Base-by-base conservation (phyloP, 2,329 filamentous ascomycete genomes). In the Xylariaceae sp. region DNA sequence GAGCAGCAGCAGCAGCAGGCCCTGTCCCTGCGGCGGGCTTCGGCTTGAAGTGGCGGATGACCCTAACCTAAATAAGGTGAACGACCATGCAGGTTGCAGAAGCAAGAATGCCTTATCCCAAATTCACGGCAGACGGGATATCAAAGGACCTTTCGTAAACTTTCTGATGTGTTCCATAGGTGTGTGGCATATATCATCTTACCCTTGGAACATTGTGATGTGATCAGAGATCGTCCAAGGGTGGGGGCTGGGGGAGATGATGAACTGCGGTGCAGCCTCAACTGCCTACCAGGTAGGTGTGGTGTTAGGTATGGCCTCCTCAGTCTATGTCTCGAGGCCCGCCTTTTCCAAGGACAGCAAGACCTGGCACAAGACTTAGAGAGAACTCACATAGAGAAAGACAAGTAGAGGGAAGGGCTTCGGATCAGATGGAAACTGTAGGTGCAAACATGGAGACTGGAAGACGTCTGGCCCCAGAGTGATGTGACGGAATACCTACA, bases 191-290 rank as follows among this genome's bases (percentile, higher is more conserved):
- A 44, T 54, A 61, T 54, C 35, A 52, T 52, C 37, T 13, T 42
- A 60, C 51, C 35, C 56, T 48, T 53, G 59, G 54, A 53, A 57
- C 42, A 49, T 47, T 6, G 57, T 56, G 56, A 63, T 59, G 49
- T 55, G 57, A 62, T 56, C 10, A 56, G 56, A 61, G 55, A 58
- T 59, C 18, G 47, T 39, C 53, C 23, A 49, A 57, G 51, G 45
- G 56, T 58, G 61, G 61, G 61, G 61, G 61, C 58, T 51, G 49
- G 30, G 45, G 47, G 57, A 53, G 55, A 60, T 51, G 50, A 49
- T 53, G 49, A 53, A 54, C 51, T 51, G 54, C 48, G 47, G 59
- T 52, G 55, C 47, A 54, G 60, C 51, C 45, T 53, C 35, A 55
- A 59, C 54, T 34, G 5, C 30, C 8, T n/a, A 42, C 23, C 23